Evolutionary conservation across 1,284 basidiomycete genomes (phyloP), one percentile per base, ranked within the genome.

Genomic region (Sporisorium exsertum): DNA sequence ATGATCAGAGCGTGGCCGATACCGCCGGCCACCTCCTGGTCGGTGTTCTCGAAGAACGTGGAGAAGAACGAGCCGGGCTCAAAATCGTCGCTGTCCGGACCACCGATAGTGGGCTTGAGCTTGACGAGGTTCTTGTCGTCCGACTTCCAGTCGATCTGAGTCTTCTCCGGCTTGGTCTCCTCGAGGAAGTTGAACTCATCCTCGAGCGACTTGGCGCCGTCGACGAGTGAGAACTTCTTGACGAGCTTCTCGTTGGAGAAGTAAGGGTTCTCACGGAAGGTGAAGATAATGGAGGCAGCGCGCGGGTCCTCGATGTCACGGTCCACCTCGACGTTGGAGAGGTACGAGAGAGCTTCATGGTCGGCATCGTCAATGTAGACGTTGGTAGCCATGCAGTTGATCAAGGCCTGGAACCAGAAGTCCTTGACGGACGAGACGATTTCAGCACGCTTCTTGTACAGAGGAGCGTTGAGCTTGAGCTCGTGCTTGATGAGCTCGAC

Each of bases 61-160:
- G 93, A 93, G 89, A 95, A 95, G 88, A 95, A 94, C 81, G 91
- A 93, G 62, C 94, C 93, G 52, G 89, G 87, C 63, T 94, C 93
- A 42, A 90, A 90, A 60, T 88, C 79, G 57, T 76, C 78, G 22
- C 57, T 64, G 29, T 70, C 62, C 24, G 68, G 70, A 35, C 65
- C 74, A 56, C 79, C 80, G 29, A 90, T 88, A 45, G 90, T 90
- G 50, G 93, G 93, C 85, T 93, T 91, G 65, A 91, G 79, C 86
- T 93, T 93, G 35, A 90, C 91, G 80, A 94, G 86, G 52, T 91
- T 91, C 77, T 92, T 91, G 50, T 90, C 88, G 49, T 91, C 87
- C 75, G 92, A 90, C 86, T 94, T 95, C 93, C 93, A 95, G 84
- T 90, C 86, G 73, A 95, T 92, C 86, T 90, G 89, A 27, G 78